These are phyloP conservation scores for Saturnispora sanitii DNA, from an alignment of 805 yeast genomes.

Conservation along the genomic window DNA sequence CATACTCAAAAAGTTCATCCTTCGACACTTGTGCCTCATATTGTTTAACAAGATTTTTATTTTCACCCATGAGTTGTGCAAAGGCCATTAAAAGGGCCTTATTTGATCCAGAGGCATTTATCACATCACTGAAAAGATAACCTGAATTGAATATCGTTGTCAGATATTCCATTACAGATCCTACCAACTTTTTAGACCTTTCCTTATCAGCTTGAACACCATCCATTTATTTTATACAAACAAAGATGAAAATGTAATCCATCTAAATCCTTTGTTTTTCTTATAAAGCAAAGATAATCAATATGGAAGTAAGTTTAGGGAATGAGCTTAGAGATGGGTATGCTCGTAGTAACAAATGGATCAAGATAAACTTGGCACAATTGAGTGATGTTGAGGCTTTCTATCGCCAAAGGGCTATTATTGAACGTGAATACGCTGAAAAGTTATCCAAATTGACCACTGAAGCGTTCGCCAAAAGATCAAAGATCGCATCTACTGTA, in stretches of 20 bases:
- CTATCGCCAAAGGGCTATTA: conserved; percentile 68
- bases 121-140: too few relatives aligned
- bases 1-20: not conserved
- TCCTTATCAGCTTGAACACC: too few relatives aligned
- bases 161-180: too few relatives aligned
- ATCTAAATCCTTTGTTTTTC: too few relatives aligned
- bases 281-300: too few relatives aligned
- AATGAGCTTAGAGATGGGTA: conserved; percentile 74
- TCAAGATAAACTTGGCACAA: conserved; percentile 62
- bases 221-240: too few relatives aligned
- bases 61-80: not conserved
- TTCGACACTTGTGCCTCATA: not conserved
- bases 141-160: too few relatives aligned
- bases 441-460: conserved; percentile 54
- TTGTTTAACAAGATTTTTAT: not conserved
- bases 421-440: conserved; percentile 76
- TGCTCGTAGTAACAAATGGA: conserved; percentile 73
- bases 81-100: not conserved
- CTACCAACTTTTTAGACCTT: too few relatives aligned
- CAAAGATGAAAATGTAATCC: too few relatives aligned
- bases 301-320: conserved; percentile 40
- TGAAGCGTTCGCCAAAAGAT: conserved; percentile 67
- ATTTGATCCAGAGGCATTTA: not conserved
- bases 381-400: conserved; percentile 70
- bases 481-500: conserved; percentile 52